Conservation (phyloP, 73 alveolate genomes). For the Tetrahymena thermophila region DNA sequence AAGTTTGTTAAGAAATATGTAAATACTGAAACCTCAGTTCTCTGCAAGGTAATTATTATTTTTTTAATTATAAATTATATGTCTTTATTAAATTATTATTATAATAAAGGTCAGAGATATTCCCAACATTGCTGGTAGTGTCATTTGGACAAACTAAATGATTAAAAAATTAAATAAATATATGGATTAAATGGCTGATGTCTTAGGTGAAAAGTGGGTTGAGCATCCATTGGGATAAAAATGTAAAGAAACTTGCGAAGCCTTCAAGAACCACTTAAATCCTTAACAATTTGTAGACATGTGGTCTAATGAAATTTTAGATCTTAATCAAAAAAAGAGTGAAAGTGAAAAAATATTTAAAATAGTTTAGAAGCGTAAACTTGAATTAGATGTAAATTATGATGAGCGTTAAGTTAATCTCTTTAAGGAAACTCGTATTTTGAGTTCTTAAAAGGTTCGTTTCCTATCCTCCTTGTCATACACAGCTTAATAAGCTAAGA, state of each 20-base stretch:
- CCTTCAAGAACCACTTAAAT: slow-evolving; percentile 20
- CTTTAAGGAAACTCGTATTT: slow-evolving; percentile 67
- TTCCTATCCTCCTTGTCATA: slow-evolving; percentile 45
- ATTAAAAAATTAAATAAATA: slow-evolving; percentile 20
- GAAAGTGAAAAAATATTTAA: slow-evolving; percentile 44
- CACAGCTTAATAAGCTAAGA: slow-evolving; percentile 61
- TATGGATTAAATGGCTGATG: slow-evolving; percentile 30
- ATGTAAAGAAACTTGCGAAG: slow-evolving; percentile 39
- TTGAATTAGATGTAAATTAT: slow-evolving; percentile 79
- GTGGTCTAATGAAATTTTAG: slow-evolving; percentile 14
- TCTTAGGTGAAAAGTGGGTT: slow-evolving; percentile 39
- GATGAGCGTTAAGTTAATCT: slow-evolving; percentile 68
- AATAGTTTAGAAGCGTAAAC: slow-evolving; percentile 57
- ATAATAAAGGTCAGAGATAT: slow-evolving; percentile 21
- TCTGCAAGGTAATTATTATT: not conserved
- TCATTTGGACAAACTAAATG: slow-evolving; percentile 33
- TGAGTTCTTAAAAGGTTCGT: slow-evolving; percentile 43
- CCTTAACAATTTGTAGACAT: slow-evolving; percentile 9
- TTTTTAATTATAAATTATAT: slow-evolving; percentile 32
- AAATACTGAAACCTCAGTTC: slow-evolving; percentile 54
- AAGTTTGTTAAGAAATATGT: slow-evolving; percentile 59
- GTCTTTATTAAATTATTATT: not conserved
- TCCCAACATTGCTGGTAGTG: slow-evolving; percentile 35
- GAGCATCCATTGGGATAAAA: slow-evolving; percentile 27
- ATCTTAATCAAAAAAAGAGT: slow-evolving; percentile 5